Conservation (phyloP, 345 rosid genomes). For the Eucalyptus shirleyi region DNA sequence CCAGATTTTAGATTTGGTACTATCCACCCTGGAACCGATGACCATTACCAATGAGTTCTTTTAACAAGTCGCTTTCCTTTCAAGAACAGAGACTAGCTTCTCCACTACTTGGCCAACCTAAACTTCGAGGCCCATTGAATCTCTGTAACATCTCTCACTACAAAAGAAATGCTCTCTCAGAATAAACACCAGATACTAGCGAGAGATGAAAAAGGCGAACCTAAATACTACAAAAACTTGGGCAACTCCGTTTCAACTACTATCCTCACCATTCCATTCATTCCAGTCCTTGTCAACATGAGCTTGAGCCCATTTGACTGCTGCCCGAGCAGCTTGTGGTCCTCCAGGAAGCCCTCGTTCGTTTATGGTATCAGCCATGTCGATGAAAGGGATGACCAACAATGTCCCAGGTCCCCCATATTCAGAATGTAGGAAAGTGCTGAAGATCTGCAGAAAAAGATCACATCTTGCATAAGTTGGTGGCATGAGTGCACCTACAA, state of each 20-base stretch:
- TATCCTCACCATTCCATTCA: conserved; percentile 50
- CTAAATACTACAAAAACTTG: background rate
- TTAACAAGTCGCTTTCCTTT: background rate
- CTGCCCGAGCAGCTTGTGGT: conserved; percentile 84
- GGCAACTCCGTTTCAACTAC: background rate
- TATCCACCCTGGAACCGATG: too few relatives aligned
- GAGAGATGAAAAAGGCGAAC: background rate
- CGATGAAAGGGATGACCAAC: conserved; percentile 76
- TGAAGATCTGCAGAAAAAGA: conserved; percentile 44
- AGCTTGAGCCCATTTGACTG: conserved; percentile 80
- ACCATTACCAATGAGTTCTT: too few relatives aligned
- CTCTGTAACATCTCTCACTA: background rate
- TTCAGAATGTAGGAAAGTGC: conserved; percentile 60
- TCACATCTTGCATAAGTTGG: background rate
- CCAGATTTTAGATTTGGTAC: background rate
- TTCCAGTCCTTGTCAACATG: conserved; percentile 93
- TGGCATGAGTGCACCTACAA: background rate
- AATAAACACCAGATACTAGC: background rate
- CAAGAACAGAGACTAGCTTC: background rate
- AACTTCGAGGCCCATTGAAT: background rate
- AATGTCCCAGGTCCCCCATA: conserved; percentile 97
- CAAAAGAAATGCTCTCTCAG: background rate
- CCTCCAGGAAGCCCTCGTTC: conserved; percentile 79
- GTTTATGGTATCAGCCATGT: conserved; percentile 82
- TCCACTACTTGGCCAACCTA: background rate